phyloP scores from a whole-genome alignment of 129 eudicot species.

The Pittosporum tobira region DNA sequence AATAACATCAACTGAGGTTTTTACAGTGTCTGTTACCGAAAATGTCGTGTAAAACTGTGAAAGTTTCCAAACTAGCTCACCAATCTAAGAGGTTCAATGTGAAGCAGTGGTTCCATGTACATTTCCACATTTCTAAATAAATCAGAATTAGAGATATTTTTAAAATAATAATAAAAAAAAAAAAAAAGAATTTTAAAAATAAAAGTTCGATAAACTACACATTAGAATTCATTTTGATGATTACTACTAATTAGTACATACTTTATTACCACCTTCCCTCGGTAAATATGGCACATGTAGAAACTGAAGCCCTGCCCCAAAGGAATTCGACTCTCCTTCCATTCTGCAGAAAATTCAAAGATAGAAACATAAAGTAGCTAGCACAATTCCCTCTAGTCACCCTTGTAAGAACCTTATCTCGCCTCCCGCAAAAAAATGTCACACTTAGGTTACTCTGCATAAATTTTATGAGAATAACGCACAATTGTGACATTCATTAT shows the following conservation, averaged over 20 bases:
- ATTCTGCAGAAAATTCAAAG: slow-evolving; percentile 36
- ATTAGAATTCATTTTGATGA: no score
- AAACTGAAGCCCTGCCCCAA: slow-evolving; percentile 68
- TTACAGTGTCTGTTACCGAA: no score
- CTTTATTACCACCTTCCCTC: slow-evolving; percentile 73
- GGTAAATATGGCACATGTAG: slow-evolving; percentile 54
- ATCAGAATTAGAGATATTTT: no score
- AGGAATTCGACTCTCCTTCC: slow-evolving; percentile 43
- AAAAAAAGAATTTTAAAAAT: no score
- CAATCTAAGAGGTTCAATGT: slow-evolving; percentile 46
- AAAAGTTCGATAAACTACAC: no score
- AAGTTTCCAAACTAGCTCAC: slow-evolving; percentile 25
- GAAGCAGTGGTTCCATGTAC: slow-evolving; percentile 63
- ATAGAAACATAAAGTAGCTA: neutral
- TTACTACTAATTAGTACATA: neutral
- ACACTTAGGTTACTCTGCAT: no score
- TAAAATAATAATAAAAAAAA: no score
- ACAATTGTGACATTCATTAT: no score
- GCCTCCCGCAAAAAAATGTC: no score
- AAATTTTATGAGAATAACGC: no score
- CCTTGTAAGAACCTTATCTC: neutral
- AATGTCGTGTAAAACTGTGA: neutral
- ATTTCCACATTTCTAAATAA: slow-evolving; percentile 67
- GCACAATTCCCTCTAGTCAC: no score
- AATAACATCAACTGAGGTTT: neutral